phyloP scores from a whole-genome alignment of 1,284 basidiomycete species.

The Lignosus rhinocerotis region DNA sequence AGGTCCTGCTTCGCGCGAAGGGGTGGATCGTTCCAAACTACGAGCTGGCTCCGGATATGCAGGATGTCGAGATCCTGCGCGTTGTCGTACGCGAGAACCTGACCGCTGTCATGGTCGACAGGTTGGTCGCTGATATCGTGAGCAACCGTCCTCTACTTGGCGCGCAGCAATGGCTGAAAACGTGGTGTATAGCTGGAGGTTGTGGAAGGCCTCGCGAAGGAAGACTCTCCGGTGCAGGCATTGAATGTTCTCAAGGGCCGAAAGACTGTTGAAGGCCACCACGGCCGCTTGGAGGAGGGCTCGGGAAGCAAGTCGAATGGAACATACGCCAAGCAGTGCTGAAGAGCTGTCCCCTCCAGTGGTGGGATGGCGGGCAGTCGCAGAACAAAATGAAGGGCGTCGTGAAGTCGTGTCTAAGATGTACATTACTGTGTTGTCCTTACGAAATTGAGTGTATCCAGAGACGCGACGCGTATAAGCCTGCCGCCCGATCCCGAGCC shows the following conservation, averaged over 20 bases:
- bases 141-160: constrained; percentile 27
- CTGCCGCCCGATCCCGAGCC: too few relatives aligned
- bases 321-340: constrained; percentile 70
- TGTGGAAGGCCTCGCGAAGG: constrained; percentile 51
- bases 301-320: constrained; percentile 51
- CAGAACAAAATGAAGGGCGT: too few relatives aligned
- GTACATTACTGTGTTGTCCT: too few relatives aligned
- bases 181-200: constrained; percentile 50
- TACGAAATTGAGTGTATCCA: too few relatives aligned
- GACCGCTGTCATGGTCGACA: constrained; percentile 64
- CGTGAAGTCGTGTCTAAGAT: too few relatives aligned
- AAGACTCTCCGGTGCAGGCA: constrained; percentile 50
- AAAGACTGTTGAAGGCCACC: constrained; percentile 37
- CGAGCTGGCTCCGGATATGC: constrained; percentile 70
- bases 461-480: too few relatives aligned
- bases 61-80: constrained; percentile 78
- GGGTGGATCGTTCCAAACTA: constrained; percentile 93
- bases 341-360: constrained; percentile 15
- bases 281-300: constrained; percentile 44
- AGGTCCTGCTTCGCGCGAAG: constrained; percentile 73
- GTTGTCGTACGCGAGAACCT: constrained; percentile 84
- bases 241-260: constrained; percentile 43
- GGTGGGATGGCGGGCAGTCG: too few relatives aligned
- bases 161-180: not conserved
- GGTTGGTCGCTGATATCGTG: constrained; percentile 63